Base-by-base conservation (phyloP, 768 basidiomycete genomes). In the Tricholoma terreum region DNA sequence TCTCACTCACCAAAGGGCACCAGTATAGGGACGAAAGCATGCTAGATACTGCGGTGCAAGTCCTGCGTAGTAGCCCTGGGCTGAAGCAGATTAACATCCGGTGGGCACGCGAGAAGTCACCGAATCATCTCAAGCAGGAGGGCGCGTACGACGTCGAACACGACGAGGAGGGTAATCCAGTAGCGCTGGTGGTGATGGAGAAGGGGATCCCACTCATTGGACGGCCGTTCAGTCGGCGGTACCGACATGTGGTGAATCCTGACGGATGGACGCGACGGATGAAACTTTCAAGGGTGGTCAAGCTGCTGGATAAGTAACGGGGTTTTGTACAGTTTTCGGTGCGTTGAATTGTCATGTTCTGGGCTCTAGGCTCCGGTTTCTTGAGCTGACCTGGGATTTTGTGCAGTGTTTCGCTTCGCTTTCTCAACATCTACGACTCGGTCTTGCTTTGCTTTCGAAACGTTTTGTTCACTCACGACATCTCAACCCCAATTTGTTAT, bases 1-100 rank as follows among this genome's bases (percentile, higher is more conserved):
- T 82, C 51, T 78, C 78, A 0, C 61, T 82, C 15, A 82, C 80
- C 0, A 80, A 81, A 62, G 79, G 79, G 0, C 77, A 80, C 62
- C 71, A 73, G 52, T 80, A 79, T 56, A 55, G 67, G 11, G 79
- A 79, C 57, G 77, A 78, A 64, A 74, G 62, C 59, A 80, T 81
- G 80, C 65, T 77, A 2, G 66, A 70, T 4, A 75, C 72, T n/a
- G 77, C 73, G 1, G 51, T 75, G 6, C 67, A 75, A 6, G 68
- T 81, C 21, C 56, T 77, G 30, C 69, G 65, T 46, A 58, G 61
- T 22, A 73, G 69, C 50, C 71, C 73, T 33, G 59, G 56, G 0
- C 63, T 81, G 40, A 69, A 71, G 59, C 76, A 78, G 58, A 72
- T 81, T 35, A 78, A 69, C 58, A 71, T 82, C 34, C 71, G 80